A percentile compares a stretch with the other conserved stretches of the same genome.
Evolutionary conservation across 2,329 filamentous ascomycete species (phyloP).

Genomic region (Malbranchea cinnamomea): DNA sequence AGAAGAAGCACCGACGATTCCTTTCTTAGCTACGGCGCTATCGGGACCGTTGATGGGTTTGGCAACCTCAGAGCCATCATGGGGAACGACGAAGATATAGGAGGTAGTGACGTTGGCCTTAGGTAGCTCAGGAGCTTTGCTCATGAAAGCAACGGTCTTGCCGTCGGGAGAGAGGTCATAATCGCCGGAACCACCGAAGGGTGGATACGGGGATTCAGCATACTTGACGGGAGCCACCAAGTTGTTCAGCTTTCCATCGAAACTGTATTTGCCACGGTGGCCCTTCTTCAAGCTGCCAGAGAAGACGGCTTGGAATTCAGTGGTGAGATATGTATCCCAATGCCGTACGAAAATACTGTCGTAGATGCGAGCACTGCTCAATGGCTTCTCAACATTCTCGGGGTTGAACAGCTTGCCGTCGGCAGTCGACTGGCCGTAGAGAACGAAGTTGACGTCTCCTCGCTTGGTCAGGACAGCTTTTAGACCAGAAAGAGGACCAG

Average conservation of each 20-base stretch:
- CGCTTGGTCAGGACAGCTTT: constrained; percentile 21
- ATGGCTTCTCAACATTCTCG: constrained; percentile 42
- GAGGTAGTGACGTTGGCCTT: constrained; percentile 56
- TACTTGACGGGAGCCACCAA: constrained; percentile 24
- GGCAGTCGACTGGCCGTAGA: constrained; percentile 48
- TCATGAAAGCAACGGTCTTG: constrained; percentile 26
- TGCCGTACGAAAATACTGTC: constrained; percentile 63
- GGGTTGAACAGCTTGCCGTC: constrained; percentile 56
- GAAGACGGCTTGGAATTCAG: constrained; percentile 58
- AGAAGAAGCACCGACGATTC: constrained; percentile 43
- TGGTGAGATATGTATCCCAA: constrained; percentile 63
- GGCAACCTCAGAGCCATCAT: constrained; percentile 44
- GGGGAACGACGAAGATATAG: constrained; percentile 59
- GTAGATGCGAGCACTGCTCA: constrained; percentile 56
- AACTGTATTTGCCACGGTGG: constrained; percentile 19
- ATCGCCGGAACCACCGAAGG: constrained; percentile 66
- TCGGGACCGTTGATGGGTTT: constrained; percentile 28
- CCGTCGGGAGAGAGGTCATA: constrained; percentile 48
- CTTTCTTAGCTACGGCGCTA: constrained; percentile 28
- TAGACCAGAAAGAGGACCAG: constrained; percentile 24
- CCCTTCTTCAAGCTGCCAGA: constrained; percentile 44
- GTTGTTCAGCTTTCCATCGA: constrained; percentile 42
- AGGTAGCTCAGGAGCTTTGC: constrained; percentile 28
- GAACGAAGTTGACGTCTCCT: constrained; percentile 37
- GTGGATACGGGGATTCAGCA: constrained; percentile 34